Evolutionary conservation across 805 yeast species (phyloP).

Genomic region (Vanderwaltozyma polyspora): DNA sequence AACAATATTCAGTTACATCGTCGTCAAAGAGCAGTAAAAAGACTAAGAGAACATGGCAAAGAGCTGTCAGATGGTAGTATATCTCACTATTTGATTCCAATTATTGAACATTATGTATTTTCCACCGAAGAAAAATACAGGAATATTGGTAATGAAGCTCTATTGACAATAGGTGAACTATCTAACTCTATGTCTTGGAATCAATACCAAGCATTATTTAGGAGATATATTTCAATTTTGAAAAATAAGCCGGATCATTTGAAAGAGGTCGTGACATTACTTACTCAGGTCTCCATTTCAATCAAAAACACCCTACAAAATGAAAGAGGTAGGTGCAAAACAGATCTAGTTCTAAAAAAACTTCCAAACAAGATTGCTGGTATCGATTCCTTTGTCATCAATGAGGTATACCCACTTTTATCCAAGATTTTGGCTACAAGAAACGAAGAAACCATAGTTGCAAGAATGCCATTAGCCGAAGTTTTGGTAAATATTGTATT

Average conservation of each 20-base stretch:
- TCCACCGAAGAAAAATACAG: conserved; percentile 47
- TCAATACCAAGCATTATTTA: conserved; percentile 66
- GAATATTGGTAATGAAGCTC: conserved; percentile 55
- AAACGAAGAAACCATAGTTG: conserved; percentile 67
- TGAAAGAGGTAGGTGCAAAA: conserved; percentile 10
- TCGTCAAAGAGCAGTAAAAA: conserved; percentile 72
- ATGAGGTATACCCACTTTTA: conserved; percentile 52
- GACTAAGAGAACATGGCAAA: conserved; percentile 40
- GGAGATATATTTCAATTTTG: conserved; percentile 49
- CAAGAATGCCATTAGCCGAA: conserved; percentile 70
- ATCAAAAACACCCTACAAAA: conserved; percentile 28
- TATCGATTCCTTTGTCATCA: conserved; percentile 38
- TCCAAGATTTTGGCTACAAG: conserved; percentile 48
- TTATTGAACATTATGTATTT: conserved; percentile 69
- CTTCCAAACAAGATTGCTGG: conserved; percentile 23
- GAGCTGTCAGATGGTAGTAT: conserved; percentile 45
- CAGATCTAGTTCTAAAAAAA: conserved; percentile 17
- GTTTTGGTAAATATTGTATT: conserved; percentile 60
- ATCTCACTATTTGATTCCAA: conserved; percentile 73
- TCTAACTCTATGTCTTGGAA: conserved; percentile 56
- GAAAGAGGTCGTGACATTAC: conserved; percentile 46
- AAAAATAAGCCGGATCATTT: conserved; percentile 38
- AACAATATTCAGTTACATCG: conserved; percentile 77
- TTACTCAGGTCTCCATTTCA: conserved; percentile 47
- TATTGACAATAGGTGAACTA: conserved; percentile 49